Conservation (phyloP, 1,284 basidiomycete species). For the Boletus subluridellus region DNA sequence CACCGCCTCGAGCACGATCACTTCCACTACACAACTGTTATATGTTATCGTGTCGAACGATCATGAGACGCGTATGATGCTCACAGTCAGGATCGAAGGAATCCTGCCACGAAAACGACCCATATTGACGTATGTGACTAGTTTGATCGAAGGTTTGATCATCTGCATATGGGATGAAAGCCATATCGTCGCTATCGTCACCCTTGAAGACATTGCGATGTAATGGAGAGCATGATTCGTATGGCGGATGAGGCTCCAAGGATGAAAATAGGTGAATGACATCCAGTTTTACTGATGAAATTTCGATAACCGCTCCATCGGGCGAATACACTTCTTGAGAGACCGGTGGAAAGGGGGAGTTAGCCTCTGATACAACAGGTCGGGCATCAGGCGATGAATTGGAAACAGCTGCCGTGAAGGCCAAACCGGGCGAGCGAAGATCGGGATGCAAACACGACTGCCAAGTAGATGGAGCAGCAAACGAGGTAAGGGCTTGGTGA, state of each 20-base stretch:
- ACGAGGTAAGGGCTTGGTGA: constrained; percentile 14
- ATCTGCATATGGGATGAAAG: constrained; percentile 58
- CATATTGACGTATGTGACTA: constrained; percentile 43
- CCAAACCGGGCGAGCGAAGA: constrained; percentile 10
- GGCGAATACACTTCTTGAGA: constrained; percentile 17
- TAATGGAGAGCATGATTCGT: constrained; percentile 52
- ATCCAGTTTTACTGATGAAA: constrained; percentile 16
- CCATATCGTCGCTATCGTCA: constrained; percentile 53
- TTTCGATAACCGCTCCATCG: constrained; percentile 11
- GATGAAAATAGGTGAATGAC: constrained; percentile 8
- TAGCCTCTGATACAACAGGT: neutral
- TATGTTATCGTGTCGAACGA: constrained; percentile 14
- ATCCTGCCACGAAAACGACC: constrained; percentile 47
- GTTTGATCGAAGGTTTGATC: constrained; percentile 46
- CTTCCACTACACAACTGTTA: constrained; percentile 38
- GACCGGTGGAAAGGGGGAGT: neutral
- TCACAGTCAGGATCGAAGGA: constrained; percentile 48
- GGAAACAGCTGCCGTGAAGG: neutral
- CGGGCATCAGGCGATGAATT: neutral
- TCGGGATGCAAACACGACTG: constrained; percentile 13
- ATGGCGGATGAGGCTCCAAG: constrained; percentile 38
- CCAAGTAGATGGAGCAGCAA: constrained; percentile 22
- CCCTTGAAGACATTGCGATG: constrained; percentile 47
- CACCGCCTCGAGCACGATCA: constrained; percentile 45
- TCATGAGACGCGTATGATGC: constrained; percentile 18